Percentiles rank a stretch among this genome's conserved stretches.
Evolutionary conservation across 371 early-diverging fungal species (phyloP).

Genomic region (Fennellomyces sp.): DNA sequence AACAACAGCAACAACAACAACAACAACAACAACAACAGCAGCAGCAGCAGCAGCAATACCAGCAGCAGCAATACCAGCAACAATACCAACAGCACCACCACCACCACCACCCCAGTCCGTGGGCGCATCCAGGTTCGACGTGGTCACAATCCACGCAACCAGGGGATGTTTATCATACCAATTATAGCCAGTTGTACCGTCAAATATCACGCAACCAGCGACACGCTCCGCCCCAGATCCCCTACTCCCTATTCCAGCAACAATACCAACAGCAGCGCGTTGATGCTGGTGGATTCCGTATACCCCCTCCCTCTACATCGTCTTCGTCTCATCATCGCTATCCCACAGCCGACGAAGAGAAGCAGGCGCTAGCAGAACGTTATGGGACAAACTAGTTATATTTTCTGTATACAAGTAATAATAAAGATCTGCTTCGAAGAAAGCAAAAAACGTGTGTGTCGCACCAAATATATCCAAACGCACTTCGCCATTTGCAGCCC

Average conservation of each 20-base stretch:
- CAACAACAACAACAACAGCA: conserved; percentile 2
- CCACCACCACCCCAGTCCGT: conserved; percentile 6
- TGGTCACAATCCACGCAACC: conserved; percentile 12
- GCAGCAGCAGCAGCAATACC: not conserved
- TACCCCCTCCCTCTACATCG: conserved; percentile 17
- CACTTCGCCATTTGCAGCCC: not conserved
- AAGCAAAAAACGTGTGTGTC: too few species aligned
- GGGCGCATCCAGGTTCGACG: conserved; percentile 7
- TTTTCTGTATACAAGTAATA: too few species aligned
- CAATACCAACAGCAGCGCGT: conserved; percentile 27
- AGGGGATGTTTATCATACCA: conserved; percentile 16
- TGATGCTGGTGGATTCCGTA: conserved; percentile 50
- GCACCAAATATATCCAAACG: not conserved
- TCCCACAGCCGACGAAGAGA: conserved; percentile 26
- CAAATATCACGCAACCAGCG: conserved; percentile 39
- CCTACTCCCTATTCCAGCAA: conserved; percentile 48
- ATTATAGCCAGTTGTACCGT: conserved; percentile 45
- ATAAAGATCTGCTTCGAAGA: too few species aligned
- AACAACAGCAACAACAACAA: conserved; percentile 10
- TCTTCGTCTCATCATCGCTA: conserved; percentile 1
- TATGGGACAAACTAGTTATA: conserved; percentile 11
- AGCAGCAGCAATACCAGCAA: conserved; percentile 3
- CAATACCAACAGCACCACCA: conserved; percentile 11
- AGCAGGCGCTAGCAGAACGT: conserved; percentile 17
- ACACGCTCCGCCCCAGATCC: conserved; percentile 25